A percentile compares a stretch with the other conserved stretches of the same genome.
phyloP scores from a whole-genome alignment of 2,329 filamentous ascomycete species.

The Botryotinia globosa region DNA sequence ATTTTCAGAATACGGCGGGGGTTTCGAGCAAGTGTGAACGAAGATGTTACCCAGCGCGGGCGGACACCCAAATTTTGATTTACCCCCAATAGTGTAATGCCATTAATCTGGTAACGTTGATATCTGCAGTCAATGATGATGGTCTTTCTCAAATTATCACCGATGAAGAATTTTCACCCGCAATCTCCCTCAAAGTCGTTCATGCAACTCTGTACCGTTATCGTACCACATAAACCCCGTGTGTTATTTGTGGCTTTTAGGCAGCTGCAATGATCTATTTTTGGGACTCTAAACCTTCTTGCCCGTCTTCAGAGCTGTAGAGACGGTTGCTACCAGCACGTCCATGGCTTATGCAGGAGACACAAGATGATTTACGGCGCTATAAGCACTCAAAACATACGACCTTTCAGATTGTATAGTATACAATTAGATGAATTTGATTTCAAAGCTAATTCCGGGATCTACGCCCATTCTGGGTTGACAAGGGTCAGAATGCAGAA shows the following conservation, averaged over 20 bases:
- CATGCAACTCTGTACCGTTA: slow-evolving; percentile 8
- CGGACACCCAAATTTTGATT: not conserved
- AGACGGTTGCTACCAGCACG: not conserved
- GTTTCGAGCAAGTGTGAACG: not conserved
- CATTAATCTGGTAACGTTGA: not conserved
- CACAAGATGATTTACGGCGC: not conserved
- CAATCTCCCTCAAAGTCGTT: not conserved
- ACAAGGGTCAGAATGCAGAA: not conserved
- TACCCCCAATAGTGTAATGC: not conserved
- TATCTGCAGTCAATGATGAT: not conserved
- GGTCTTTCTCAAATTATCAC: not conserved
- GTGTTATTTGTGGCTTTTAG: not conserved
- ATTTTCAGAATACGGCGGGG: not conserved
- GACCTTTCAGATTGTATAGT: not conserved
- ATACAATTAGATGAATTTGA: not conserved
- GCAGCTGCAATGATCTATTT: slow-evolving; percentile 3
- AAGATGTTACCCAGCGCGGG: not conserved
- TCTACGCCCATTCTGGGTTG: not conserved
- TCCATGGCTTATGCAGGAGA: not conserved
- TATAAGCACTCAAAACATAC: not conserved
- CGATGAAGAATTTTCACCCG: not conserved
- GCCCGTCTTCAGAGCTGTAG: not conserved
- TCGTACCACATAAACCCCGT: not conserved
- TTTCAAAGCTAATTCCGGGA: not conserved
- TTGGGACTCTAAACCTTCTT: not conserved